phyloP scores from a whole-genome alignment of 305 asterid genomes.

The Ilex paraguariensis region DNA sequence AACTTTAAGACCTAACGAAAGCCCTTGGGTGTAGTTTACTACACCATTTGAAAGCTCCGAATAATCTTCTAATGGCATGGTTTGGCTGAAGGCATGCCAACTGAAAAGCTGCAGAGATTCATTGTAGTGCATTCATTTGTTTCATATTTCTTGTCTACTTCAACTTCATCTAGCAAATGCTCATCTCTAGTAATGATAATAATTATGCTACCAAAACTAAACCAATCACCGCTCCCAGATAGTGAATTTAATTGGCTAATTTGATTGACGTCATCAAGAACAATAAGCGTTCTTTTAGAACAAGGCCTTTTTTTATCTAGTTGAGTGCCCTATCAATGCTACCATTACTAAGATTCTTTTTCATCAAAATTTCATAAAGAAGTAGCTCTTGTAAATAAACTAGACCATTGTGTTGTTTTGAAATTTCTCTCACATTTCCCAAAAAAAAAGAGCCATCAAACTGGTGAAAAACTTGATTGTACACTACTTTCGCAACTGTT shows the following conservation, averaged over 20 bases:
- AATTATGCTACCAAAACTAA: constrained; percentile 9
- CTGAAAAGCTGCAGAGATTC: no score
- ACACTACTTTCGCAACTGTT: no score
- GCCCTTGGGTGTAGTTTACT: background rate
- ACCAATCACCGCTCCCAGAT: constrained; percentile 5
- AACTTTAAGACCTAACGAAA: constrained; percentile 10
- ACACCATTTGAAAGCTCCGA: no score
- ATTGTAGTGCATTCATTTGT: background rate
- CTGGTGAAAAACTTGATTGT: no score
- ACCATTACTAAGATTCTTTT: no score
- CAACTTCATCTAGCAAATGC: background rate
- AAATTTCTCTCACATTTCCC: no score
- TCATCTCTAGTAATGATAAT: constrained; percentile 8
- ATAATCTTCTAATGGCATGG: background rate
- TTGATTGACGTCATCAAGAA: constrained; percentile 4
- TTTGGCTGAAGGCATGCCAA: background rate
- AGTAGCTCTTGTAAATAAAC: background rate
- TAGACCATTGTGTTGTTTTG: no score
- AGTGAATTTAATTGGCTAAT: background rate
- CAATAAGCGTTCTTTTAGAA: background rate
- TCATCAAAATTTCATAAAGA: fast-evolving
- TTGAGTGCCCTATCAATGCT: background rate
- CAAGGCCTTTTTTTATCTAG: constrained; percentile 1
- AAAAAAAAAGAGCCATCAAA: no score
- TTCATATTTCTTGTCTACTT: background rate